These are phyloP conservation scores for Dryas alaskensis DNA, from an alignment of 306 rosid species.

Conservation along the genomic window DNA sequence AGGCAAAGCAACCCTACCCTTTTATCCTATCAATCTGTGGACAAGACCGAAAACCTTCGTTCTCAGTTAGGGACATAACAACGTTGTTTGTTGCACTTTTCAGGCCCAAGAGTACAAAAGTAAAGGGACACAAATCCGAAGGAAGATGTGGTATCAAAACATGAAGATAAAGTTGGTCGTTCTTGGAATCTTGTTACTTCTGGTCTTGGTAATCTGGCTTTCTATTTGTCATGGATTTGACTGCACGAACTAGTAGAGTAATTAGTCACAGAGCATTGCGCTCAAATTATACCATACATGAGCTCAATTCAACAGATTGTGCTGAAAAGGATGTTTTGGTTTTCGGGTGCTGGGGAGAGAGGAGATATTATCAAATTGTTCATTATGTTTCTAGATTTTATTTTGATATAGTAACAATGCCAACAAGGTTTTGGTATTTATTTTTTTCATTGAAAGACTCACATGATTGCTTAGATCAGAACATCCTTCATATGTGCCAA, in stretches of 20 bases:
- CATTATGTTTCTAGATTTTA: conserved; percentile 25
- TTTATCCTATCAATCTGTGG: conserved; percentile 23
- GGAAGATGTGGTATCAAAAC: conserved; percentile 96
- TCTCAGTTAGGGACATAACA: conserved; percentile 42
- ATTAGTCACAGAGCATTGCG: conserved; percentile 17
- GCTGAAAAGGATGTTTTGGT: conserved; percentile 4
- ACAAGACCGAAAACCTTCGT: conserved; percentile 72
- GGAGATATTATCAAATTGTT: conserved; percentile 27
- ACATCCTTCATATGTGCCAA: neutral
- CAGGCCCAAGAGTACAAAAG: conserved; percentile 76
- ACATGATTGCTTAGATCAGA: neutral
- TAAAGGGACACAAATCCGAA: conserved; percentile 64
- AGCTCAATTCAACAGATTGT: conserved; percentile 20
- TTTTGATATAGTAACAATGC: conserved; percentile 26
- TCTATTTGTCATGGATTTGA: conserved; percentile 86
- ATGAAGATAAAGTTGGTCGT: conserved; percentile 90
- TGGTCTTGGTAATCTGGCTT: conserved; percentile 79
- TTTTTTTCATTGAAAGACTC: neutral
- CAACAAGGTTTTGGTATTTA: conserved; percentile 1
- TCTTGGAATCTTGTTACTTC: conserved; percentile 65
- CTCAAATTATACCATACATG: conserved; percentile 22
- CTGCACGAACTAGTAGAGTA: conserved; percentile 61
- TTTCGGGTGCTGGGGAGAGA: neutral
- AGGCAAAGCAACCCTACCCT: conserved; percentile 21
- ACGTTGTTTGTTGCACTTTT: conserved; percentile 28